Evolutionary conservation across 305 asterid genomes (phyloP), one percentile per base, ranked within the genome.

Genomic region (Rubia tinctorum): DNA sequence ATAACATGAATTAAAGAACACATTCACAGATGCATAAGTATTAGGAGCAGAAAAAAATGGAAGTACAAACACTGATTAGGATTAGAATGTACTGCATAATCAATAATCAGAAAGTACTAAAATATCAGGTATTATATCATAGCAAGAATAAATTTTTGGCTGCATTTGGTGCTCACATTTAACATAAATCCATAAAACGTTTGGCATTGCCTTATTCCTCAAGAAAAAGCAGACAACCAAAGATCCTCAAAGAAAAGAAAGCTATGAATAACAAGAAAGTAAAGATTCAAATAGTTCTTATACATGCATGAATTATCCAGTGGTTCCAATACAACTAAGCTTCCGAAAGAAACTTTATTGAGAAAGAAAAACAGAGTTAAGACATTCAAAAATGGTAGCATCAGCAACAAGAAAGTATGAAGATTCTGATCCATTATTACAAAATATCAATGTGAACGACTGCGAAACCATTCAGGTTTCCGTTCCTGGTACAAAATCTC

Each of bases 361-460:
- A 12, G 17, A 18, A 66, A 23, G 15, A n/a, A 58, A 9, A 25
- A 23, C 22, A 25, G 12, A 12, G 30, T 58, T 58, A 23, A 58
- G 30, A 71, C 20, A 81, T 11, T 45, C 18, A 12, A 49, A 44
- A n/a, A 79, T 83, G 91, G 88, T 71, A 59, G 65, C 67, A 67
- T 76, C 73, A 62, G 63, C 71, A 65, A 8, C 65, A 18, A 40
- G 71, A 76, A 53, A 70, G 40, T 82, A 68, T 65, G 84, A 68
- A 72, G 76, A 78, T 40, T 87, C 86, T 69, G 90, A 82, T 70
- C 97, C 97, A 37, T 23, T 66, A 40, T 73, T 77, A 20, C 88
- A 93, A 60, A 39, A 81, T 72, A 82, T 85, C 58, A 73, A 77
- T 43, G 92, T 86, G 78, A 81, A 81, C 71, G 93, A 93, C 44